phyloP scores from a whole-genome alignment of 192 early-diverging fungal species.

The Linnemannia hyalina region DNA sequence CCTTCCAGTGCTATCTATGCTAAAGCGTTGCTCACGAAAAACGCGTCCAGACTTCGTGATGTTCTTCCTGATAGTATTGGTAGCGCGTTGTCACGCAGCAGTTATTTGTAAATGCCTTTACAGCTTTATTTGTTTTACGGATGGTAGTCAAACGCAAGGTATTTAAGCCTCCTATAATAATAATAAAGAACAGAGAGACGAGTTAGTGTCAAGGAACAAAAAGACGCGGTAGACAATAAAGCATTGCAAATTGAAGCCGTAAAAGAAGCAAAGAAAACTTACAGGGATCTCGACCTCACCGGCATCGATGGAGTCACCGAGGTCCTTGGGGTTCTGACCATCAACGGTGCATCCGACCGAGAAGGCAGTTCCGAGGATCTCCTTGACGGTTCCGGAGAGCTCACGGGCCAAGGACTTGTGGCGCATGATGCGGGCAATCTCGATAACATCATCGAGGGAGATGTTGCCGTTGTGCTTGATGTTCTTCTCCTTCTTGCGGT shows the following conservation, averaged over 20 bases:
- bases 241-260: neutral
- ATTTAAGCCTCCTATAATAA: slow-evolving; percentile 37
- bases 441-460: slow-evolving; percentile 92
- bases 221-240: neutral
- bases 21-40: too few species aligned
- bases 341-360: slow-evolving; percentile 99
- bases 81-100: too few species aligned
- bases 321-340: slow-evolving; percentile 88
- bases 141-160: neutral
- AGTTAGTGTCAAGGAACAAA: neutral
- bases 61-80: too few species aligned
- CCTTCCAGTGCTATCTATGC: too few species aligned
- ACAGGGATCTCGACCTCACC: slow-evolving; percentile 78
- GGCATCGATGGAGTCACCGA: slow-evolving; percentile 84
- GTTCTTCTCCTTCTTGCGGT: slow-evolving; percentile 99
- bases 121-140: slow-evolving; percentile 1
- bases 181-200: neutral
- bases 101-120: neutral
- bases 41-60: too few species aligned
- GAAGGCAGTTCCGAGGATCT: slow-evolving; percentile 95
- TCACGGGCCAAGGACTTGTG: slow-evolving; percentile 95
- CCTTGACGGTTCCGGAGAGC: slow-evolving; percentile 95
- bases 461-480: slow-evolving; percentile 98
- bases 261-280: slow-evolving; percentile 17
- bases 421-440: slow-evolving; percentile 96